Evolutionary conservation across 345 rosid species (phyloP).

Genomic region (Viola odorata): DNA sequence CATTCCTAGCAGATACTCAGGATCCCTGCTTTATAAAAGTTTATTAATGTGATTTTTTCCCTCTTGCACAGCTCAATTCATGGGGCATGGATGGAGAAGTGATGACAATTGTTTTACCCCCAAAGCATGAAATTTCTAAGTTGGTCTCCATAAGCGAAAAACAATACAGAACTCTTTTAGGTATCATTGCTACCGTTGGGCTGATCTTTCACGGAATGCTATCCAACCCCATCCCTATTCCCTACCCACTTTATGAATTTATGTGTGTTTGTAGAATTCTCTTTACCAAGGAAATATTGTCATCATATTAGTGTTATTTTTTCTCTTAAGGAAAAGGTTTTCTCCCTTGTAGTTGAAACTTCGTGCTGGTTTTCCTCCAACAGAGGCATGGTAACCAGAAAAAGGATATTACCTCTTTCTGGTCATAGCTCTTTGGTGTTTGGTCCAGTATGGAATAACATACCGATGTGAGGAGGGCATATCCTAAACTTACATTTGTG

Average conservation of each 20-base stretch:
- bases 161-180: constrained; percentile 44
- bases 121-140: constrained; percentile 39
- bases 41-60: constrained; percentile 1
- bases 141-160: constrained; percentile 46
- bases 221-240: not conserved
- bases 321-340: too few relatives aligned
- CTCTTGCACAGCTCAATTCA: constrained; percentile 49
- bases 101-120: constrained; percentile 53
- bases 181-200: constrained; percentile 31
- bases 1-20: constrained; percentile 4
- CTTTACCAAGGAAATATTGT: too few relatives aligned
- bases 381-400: too few relatives aligned
- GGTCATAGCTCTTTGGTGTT: not conserved
- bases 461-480: too few relatives aligned
- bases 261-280: not conserved
- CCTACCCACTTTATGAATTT: not conserved
- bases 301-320: too few relatives aligned
- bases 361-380: not conserved
- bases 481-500: too few relatives aligned
- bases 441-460: not conserved
- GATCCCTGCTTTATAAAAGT: not conserved
- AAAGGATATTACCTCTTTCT: not conserved
- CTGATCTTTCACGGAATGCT: too few relatives aligned
- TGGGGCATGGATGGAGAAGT: constrained; percentile 88
- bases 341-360: not conserved